Base-by-base conservation (phyloP, 208 protist species). In the Trichomonas tenax region DNA sequence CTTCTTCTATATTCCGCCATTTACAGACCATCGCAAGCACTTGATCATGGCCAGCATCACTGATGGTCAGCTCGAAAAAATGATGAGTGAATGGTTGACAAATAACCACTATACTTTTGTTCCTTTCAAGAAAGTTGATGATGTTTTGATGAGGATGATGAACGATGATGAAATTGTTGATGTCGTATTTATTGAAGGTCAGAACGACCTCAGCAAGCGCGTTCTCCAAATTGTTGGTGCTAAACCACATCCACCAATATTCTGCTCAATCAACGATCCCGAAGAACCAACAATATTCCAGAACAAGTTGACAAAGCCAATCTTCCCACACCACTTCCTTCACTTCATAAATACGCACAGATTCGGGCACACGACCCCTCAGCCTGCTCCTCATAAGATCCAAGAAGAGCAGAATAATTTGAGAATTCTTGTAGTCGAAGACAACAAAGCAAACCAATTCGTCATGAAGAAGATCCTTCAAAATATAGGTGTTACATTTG, bases 401-500 rank as follows among this genome's bases (percentile, higher is more conserved):
- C 21, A 72, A 8, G 58, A 72, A 72, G 26, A 72, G 21, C 90
- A 48, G 11, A 48, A 40, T 10, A 44, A 40, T 10, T 49, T 96
- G 38, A 58, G 34, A 10, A 8, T 72, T 23, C 15, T 72, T 23
- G n/a, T 81, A 45, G 48, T 90, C 6, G 45, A 81, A 72, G 58
- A 84, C 41, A 96, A 96, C 45, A 84, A 81, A 26, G 44, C 34
- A 8, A 96, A 96, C 93, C 93, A 84, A 36, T 81, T 84, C 45
- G 34, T 96, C 41, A 81, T 96, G 93, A 81, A 96, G 44, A 81
- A 84, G 34, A 82, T 96, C 40, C 49, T 96, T 2, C 31, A 96
- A 82, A 48, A 21, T 38, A 40, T 96, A 6, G 38, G 38, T 40
- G 21, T 21, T 82, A 49, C 23, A 63, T 38, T 48, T 34, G 34